Evolutionary conservation across 192 early-diverging fungal species (phyloP).

Genomic region (Chytriomyces sp.): DNA sequence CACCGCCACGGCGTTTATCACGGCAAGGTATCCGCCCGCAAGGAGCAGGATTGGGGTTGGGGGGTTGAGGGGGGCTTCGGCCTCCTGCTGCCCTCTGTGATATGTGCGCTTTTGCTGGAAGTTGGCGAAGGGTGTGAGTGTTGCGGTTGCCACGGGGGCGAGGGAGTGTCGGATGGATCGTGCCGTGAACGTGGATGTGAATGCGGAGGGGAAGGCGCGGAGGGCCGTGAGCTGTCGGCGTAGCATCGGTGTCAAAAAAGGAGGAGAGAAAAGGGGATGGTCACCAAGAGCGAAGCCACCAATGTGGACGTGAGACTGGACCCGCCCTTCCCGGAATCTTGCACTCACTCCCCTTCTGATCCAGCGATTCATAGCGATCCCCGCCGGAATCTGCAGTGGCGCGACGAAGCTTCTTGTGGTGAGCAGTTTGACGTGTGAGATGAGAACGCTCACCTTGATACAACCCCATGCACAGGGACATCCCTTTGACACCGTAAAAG

Average conservation of each 20-base stretch:
- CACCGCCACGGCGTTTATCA: conserved; percentile 43
- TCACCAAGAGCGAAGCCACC: too few relatives aligned
- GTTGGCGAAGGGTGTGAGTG: neutral
- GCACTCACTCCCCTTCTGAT: neutral
- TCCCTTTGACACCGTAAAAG: conserved; percentile 47
- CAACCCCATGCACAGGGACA: neutral
- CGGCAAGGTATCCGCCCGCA: conserved; percentile 38
- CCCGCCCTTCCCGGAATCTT: too few relatives aligned
- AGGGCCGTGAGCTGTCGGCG: too few relatives aligned
- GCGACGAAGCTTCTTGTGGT: conserved; percentile 44
- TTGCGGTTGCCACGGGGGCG: conserved; percentile 1
- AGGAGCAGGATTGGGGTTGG: conserved; percentile 28
- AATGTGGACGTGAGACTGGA: neutral
- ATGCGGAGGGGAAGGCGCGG: too few relatives aligned
- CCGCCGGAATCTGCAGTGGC: conserved; percentile 45
- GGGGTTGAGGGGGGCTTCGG: neutral
- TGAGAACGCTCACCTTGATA: too few relatives aligned
- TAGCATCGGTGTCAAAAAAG: too few relatives aligned
- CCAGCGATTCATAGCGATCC: conserved; percentile 43
- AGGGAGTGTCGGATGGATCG: too few relatives aligned
- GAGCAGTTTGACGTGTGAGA: too few relatives aligned
- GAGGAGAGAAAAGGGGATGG: too few relatives aligned
- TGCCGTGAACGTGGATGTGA: too few relatives aligned
- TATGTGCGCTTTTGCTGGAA: neutral
- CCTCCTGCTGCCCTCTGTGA: neutral